phyloP scores from a whole-genome alignment of 768 basidiomycete genomes.

The Suillus cothurnatus region DNA sequence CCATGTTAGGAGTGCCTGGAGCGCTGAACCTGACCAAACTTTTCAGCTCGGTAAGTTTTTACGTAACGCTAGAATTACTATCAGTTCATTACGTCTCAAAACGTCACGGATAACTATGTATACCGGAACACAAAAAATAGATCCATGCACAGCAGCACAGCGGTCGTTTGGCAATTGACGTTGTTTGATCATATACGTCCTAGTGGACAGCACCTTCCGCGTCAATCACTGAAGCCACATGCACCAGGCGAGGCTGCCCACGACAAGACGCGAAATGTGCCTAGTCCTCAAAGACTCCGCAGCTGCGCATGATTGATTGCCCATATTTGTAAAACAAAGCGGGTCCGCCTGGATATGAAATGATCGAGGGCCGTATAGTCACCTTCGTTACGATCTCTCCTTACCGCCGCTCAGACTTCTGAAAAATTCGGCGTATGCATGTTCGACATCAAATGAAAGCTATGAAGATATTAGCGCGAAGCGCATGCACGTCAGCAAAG shows the following conservation, averaged over 20 bases:
- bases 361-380: not conserved
- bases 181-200: not conserved
- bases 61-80: not conserved
- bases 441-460: constrained; percentile 96
- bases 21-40: too few species aligned
- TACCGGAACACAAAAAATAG: not conserved
- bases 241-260: not conserved
- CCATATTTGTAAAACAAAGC: not conserved
- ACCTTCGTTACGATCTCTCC: constrained; percentile 16
- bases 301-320: not conserved
- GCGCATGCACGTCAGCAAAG: not conserved
- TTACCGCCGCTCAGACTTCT: constrained; percentile 60
- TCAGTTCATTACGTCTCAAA: not conserved
- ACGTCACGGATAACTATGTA: not conserved
- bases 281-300: not conserved
- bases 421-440: constrained; percentile 95
- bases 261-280: too few species aligned
- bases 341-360: not conserved
- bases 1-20: not conserved
- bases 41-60: not conserved
- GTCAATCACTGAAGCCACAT: not conserved
- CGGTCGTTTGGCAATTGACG: not conserved
- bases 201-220: not conserved
- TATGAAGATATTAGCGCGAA: constrained; percentile 29
- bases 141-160: not conserved